Conservation (phyloP, 1,284 basidiomycete species). For the Cutaneotrichosporon cavernicola region DNA sequence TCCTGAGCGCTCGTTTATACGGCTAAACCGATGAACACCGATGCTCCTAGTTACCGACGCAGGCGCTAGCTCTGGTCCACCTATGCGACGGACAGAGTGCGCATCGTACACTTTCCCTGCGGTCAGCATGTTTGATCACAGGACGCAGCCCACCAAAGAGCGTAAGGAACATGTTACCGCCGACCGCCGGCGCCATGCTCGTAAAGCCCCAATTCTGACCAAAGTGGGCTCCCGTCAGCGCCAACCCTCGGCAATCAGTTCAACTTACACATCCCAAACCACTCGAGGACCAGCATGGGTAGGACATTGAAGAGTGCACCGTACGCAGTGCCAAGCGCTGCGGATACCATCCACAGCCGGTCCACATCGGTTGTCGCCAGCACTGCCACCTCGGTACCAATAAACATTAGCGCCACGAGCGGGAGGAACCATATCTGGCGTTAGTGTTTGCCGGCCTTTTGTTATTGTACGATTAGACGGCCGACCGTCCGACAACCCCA, state of each 20-base stretch:
- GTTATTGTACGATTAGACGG: not conserved
- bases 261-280: slow-evolving; percentile 73
- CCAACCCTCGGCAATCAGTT: not conserved
- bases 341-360: slow-evolving; percentile 72
- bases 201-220: slow-evolving; percentile 83
- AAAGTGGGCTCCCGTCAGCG: slow-evolving; percentile 24
- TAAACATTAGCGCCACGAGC: slow-evolving; percentile 65
- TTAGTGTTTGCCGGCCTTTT: slow-evolving; percentile 3
- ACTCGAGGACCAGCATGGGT: slow-evolving; percentile 76
- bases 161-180: slow-evolving; percentile 79
- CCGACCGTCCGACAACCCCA: not conserved
- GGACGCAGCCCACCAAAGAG: slow-evolving; percentile 62
- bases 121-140: slow-evolving; percentile 5
- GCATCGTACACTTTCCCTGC: slow-evolving; percentile 64
- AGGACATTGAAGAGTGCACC: slow-evolving; percentile 74
- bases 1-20: not conserved
- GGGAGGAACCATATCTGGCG: slow-evolving; percentile 62
- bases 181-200: slow-evolving; percentile 71
- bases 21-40: not conserved
- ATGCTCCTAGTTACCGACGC: slow-evolving; percentile 6
- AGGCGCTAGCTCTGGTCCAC: not conserved
- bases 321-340: slow-evolving; percentile 69
- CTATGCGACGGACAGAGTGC: slow-evolving; percentile 56
- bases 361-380: slow-evolving; percentile 62
- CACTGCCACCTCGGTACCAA: slow-evolving; percentile 67